Conservation (phyloP, 331 rosid genomes). For the Telfairia occidentalis region DNA sequence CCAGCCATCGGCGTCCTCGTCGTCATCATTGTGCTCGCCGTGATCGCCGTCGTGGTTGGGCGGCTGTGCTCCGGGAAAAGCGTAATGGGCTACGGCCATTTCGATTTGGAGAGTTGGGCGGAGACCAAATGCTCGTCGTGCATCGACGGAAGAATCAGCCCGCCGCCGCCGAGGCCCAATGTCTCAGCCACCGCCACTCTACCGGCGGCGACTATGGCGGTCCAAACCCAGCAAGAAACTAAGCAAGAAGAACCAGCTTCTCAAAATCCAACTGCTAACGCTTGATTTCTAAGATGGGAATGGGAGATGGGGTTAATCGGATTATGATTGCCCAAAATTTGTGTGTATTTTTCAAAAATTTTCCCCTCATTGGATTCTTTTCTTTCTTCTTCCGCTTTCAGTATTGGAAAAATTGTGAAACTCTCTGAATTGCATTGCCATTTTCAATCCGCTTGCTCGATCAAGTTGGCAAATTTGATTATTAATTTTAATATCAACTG, state of each 20-base stretch:
- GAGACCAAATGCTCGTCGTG: slow-evolving; percentile 73
- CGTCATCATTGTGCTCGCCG: slow-evolving; percentile 40
- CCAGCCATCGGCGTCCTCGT: slow-evolving; percentile 47
- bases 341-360: neutral
- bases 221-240: slow-evolving; percentile 29
- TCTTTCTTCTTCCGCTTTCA: neutral
- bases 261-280: slow-evolving; percentile 24
- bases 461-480: neutral
- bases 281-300: slow-evolving; percentile 11
- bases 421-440: neutral
- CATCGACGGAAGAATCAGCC: slow-evolving; percentile 55
- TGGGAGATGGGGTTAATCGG: neutral
- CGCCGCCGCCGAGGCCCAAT: slow-evolving; percentile 15
- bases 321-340: neutral
- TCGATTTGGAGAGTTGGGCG: slow-evolving; percentile 74
- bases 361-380: neutral
- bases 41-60: slow-evolving; percentile 58
- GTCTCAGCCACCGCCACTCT: slow-evolving; percentile 19
- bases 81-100: slow-evolving; percentile 62
- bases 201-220: slow-evolving; percentile 31
- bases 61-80: slow-evolving; percentile 58
- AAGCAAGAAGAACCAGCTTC: slow-evolving; percentile 29
- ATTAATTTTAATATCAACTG: neutral
- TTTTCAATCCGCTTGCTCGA: neutral
- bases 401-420: neutral